Base-by-base conservation (phyloP, 2,329 filamentous ascomycete species). In the Aureobasidium namibiae region DNA sequence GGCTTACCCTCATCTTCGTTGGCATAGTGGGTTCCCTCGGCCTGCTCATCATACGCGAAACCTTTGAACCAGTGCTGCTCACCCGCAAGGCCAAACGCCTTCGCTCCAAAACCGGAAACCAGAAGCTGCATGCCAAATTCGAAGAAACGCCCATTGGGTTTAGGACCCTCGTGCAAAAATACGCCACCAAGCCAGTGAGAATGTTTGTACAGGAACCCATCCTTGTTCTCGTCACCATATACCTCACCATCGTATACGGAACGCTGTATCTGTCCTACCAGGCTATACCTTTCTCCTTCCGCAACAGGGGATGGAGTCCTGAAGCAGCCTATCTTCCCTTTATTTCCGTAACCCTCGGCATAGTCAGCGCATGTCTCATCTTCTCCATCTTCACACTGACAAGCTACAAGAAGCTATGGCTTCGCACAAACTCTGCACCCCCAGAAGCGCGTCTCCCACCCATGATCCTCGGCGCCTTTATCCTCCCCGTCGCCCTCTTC, bases 1-100 rank as follows among this genome's bases (percentile, higher is more conserved):
- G 80, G 72, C 74, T 83, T 24, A 82, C 79, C 0, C 65, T 79
- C 46, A 82, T 84, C 52, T 73, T 79, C 65, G 70, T 71, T 0
- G 68, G 67, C 9, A 64, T 74, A 4, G 74, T 80, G 61, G 73
- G 73, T 2, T 49, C 71, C 3, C 60, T 80, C n/a, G 75, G 72
- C 0, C 61, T 78, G 14, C 65, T 77, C n/a, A 69, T 82, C 1
- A 69, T 82, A 1, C 77, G 76, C 0, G 81, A 85, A 66, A 79
- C 80, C 0, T 82, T 76, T 34, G 73, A 70, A 0, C 74, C 76
- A 0, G 73, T 76, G 3, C 68, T 85, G 18, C 72, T 84, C 5
- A 71, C 78, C 60, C 66, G 67, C 2, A 76, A 78, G 49, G 82
- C 82, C 4, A 70, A 69, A 14, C 70, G 72, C 7, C 69, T 84